Conservation (phyloP, 371 early-diverging fungal genomes). For the Mortierella sp. region DNA sequence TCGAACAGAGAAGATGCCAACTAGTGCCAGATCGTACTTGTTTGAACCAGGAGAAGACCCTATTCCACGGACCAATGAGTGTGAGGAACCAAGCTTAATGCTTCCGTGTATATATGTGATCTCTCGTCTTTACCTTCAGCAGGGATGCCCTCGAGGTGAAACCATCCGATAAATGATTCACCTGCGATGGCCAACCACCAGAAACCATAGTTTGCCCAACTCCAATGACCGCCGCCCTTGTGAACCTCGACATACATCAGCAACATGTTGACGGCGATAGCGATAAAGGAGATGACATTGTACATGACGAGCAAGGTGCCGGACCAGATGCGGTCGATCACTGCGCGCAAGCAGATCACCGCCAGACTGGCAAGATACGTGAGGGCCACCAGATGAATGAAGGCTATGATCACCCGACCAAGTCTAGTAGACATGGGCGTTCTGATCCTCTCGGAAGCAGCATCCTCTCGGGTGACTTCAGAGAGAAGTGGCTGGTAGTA, state of each 20-base stretch:
- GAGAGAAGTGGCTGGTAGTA: slow-evolving; percentile 37
- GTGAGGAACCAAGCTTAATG: too few species aligned
- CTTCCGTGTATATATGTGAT: too few species aligned
- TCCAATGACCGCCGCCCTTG: slow-evolving; percentile 46
- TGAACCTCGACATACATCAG: slow-evolving; percentile 33
- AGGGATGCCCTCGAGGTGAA: slow-evolving; percentile 22
- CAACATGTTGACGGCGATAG: slow-evolving; percentile 22
- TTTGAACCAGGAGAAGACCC: not conserved
- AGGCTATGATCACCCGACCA: slow-evolving; percentile 12
- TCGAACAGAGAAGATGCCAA: slow-evolving; percentile 18
- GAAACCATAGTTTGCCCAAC: slow-evolving; percentile 48
- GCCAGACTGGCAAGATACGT: slow-evolving; percentile 25
- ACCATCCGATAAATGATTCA: slow-evolving; percentile 36
- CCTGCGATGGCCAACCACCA: slow-evolving; percentile 47
- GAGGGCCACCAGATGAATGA: slow-evolving; percentile 23
- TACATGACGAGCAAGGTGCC: slow-evolving; percentile 33
- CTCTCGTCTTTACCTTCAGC: not conserved
- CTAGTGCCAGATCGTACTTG: slow-evolving; percentile 15
- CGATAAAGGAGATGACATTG: slow-evolving; percentile 26
- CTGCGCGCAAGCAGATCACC: slow-evolving; percentile 28
- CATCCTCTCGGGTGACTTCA: slow-evolving; percentile 10
- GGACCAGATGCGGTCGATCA: slow-evolving; percentile 44
- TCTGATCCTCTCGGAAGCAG: slow-evolving; percentile 1
- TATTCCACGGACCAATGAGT: slow-evolving; percentile 4
- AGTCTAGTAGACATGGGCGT: slow-evolving; percentile 6